Evolutionary conservation across 345 rosid genomes (phyloP).

Genomic region (Camelina laxa): DNA sequence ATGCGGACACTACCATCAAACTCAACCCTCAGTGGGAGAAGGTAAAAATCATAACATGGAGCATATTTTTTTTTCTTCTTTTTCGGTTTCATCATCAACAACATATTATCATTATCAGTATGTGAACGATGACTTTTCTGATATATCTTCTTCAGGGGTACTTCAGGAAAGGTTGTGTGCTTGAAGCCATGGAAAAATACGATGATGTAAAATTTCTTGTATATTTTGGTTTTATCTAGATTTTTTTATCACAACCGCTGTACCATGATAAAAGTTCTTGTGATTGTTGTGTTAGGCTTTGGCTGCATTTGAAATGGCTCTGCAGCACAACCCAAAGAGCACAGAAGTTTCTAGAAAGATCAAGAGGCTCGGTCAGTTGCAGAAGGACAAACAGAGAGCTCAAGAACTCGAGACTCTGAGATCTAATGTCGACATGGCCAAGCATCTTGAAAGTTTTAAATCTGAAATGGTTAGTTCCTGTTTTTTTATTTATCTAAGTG

Average conservation of each 20-base stretch:
- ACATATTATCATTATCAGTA: not conserved
- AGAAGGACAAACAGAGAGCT: conserved; percentile 79
- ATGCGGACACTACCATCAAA: conserved; percentile 84
- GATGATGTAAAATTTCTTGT: conserved; percentile 71
- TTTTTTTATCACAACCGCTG: not conserved
- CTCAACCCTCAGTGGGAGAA: conserved; percentile 95
- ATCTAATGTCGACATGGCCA: conserved; percentile 75
- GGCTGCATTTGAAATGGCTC: conserved; percentile 75
- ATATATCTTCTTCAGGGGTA: conserved; percentile 64
- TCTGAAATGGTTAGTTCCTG: conserved; percentile 64
- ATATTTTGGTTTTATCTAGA: conserved; percentile 4
- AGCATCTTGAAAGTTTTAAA: conserved; percentile 67
- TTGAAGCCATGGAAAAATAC: conserved; percentile 94
- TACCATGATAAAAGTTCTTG: not conserved
- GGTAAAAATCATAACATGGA: conserved; percentile 48
- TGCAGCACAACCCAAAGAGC: conserved; percentile 80
- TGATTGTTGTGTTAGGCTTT: conserved; percentile 59
- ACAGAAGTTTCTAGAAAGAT: conserved; percentile 87
- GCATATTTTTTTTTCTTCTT: not conserved
- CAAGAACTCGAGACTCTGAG: conserved; percentile 84
- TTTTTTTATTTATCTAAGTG: not conserved
- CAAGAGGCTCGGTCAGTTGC: conserved; percentile 71
- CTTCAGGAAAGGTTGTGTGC: conserved; percentile 94
- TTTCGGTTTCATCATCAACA: not conserved
- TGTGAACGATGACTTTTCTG: not conserved